Conservation (phyloP, 208 protist species). For the Trypanosomatidae sp. region DNA sequence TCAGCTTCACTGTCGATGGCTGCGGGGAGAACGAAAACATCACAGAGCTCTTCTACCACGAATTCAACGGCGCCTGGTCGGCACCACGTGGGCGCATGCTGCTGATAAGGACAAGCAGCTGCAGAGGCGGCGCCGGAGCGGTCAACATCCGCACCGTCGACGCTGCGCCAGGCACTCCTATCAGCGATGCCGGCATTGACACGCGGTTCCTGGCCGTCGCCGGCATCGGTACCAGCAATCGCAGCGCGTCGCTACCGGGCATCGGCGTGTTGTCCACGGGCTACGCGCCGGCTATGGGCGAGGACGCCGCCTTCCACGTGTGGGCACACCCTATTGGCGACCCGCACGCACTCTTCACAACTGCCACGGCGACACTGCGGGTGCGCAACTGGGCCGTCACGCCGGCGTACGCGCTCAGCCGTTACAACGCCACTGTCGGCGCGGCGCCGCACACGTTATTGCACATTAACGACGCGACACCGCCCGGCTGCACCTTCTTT, state of each 20-base stretch:
- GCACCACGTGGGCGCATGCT: constrained; percentile 26
- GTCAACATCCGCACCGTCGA: constrained; percentile 30
- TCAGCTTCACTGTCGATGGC: constrained; percentile 2
- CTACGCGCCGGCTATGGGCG: constrained; percentile 33
- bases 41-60: constrained; percentile 12
- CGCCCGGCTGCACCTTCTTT: constrained; percentile 35
- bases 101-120: constrained; percentile 8
- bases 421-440: constrained; percentile 23
- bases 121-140: constrained; percentile 6
- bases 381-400: constrained; percentile 35
- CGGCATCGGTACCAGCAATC: neutral
- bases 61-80: constrained; percentile 18
- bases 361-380: constrained; percentile 29
- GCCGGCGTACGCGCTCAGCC: constrained; percentile 29
- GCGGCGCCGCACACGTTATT: constrained; percentile 14
- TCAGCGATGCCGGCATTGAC: constrained; percentile 46
- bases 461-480: constrained; percentile 38
- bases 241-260: constrained; percentile 14
- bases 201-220: constrained; percentile 2
- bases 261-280: constrained; percentile 13
- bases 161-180: constrained; percentile 24
- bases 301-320: constrained; percentile 42
- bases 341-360: constrained; percentile 38
- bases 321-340: constrained; percentile 29
- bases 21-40: constrained; percentile 11